Conservation (phyloP, 2,329 filamentous ascomycete species). For the Sarocladiaceae sp. region DNA sequence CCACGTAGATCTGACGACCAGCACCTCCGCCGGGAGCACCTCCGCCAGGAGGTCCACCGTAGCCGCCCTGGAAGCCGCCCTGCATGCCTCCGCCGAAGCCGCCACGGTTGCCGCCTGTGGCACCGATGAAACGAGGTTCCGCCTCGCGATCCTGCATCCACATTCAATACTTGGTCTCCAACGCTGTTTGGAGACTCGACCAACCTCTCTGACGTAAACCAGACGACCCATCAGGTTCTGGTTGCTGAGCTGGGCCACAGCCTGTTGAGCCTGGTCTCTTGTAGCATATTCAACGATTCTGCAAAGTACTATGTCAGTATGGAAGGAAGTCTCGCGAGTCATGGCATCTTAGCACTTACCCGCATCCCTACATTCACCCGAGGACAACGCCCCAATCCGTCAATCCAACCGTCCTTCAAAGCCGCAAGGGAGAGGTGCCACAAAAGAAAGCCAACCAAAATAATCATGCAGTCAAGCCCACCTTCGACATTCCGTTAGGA, state of each 20-base stretch:
- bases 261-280: conserved; percentile 96
- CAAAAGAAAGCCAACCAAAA: conserved; percentile 78
- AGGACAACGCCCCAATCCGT: conserved; percentile 92
- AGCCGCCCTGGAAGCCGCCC: conserved; percentile 46
- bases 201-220: conserved; percentile 95
- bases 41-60: conserved; percentile 43
- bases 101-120: conserved; percentile 55
- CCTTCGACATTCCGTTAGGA: conserved; percentile 99
- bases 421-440: conserved; percentile 44
- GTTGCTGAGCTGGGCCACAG: conserved; percentile 96
- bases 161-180: not conserved
- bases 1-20: conserved; percentile 90
- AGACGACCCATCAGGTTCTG: conserved; percentile 98
- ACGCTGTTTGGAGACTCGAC: conserved; percentile 16
- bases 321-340: not conserved
- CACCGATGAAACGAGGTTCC: conserved; percentile 89
- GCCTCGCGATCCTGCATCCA: conserved; percentile 85
- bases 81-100: conserved; percentile 52
- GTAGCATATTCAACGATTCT: conserved; percentile 99
- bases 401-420: conserved; percentile 95
- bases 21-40: conserved; percentile 49
- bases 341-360: conserved; percentile 57
- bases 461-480: conserved; percentile 90
- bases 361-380: conserved; percentile 97
- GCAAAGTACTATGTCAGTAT: conserved; percentile 27